Evolutionary conservation across 805 yeast species (phyloP), one percentile per base, ranked within the genome.

Genomic region (Nakazawaea pomicola): DNA sequence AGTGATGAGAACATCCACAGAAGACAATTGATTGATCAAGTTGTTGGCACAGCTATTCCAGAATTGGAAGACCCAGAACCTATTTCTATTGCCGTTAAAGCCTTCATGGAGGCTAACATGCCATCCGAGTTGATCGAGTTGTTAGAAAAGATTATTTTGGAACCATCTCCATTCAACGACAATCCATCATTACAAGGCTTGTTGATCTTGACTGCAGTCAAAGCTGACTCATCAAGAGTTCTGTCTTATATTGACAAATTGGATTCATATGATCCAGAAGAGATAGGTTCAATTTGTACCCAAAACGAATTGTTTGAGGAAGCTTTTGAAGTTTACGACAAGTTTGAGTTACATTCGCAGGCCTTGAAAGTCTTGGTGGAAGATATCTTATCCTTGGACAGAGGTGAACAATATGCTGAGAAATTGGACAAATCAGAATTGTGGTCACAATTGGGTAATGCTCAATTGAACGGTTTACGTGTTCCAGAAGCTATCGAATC

Each of bases 111-210:
- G 50, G 93, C 89, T 47, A 95, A 90, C 49, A 72, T 93, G 59
- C 95, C 96, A 36, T 75, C 78, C 48, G 99, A 93, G 67, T 77
- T 93, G 61, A 87, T 93, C 60, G 98, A 91, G 68, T 75, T 93
- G 50, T 73, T 93, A 54, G 99, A 93, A 65, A 93, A 93, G 72
- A 91, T 93, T 57, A 89, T 95, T 49, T 71, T 93, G 53, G 99
- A 93, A 66, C 96, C 98, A 41, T 90, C 98, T 54, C 95, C 97
- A 51, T 93, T 93, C 71, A 88, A 80, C 53, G 98, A 91, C 52
- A 93, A 93, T 61, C 84, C 95, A 51, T 90, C 96, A 19, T 72
- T 93, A 60, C 99, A 93, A 72, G 96, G 96, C 38, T 71, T 93
- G 61, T 69, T 93, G 58, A 75, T 93, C 50, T 75, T 93, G 58